A percentile compares a stretch with the other conserved stretches of the same genome.
Conservation (phyloP, 495 filamentous ascomycete genomes). For the Podospora pseudocomata region DNA sequence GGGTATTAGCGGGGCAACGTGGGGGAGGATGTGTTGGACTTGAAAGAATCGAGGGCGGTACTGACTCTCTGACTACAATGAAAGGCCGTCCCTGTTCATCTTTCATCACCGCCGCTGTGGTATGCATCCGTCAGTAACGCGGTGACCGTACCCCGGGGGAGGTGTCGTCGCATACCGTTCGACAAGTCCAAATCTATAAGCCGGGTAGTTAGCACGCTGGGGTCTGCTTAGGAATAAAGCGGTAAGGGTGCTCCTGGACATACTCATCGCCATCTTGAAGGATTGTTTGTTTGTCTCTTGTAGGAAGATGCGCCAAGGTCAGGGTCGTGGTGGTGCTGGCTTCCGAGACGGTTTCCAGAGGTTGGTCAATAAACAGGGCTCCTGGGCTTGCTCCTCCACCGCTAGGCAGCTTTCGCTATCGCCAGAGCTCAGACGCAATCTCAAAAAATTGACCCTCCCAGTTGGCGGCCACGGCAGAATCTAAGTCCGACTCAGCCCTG, state of each 20-base stretch:
- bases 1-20: conserved; percentile 19
- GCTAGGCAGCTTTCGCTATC: conserved; percentile 27
- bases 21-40: not conserved
- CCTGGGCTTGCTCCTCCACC: conserved; percentile 22
- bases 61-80: conserved; percentile 97
- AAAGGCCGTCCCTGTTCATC: conserved; percentile 97
- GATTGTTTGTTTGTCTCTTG: conserved; percentile 14
- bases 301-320: conserved; percentile 10
- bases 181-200: conserved; percentile 47
- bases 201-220: conserved; percentile 29
- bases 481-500: conserved; percentile 25
- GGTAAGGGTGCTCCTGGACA: conserved; percentile 16
- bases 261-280: conserved; percentile 50
- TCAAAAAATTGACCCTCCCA: conserved; percentile 31
- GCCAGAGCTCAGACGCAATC: conserved; percentile 25
- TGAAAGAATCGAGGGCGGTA: conserved; percentile 22
- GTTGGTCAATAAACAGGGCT: conserved; percentile 12
- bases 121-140: conserved; percentile 14
- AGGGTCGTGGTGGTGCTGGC: conserved; percentile 2
- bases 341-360: conserved; percentile 6
- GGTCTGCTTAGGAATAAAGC: not conserved
- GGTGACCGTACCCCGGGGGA: not conserved
- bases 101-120: conserved; percentile 53
- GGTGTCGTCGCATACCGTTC: conserved; percentile 40
- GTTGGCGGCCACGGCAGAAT: conserved; percentile 30